A percentile compares a stretch with the other conserved stretches of the same genome.
These are phyloP conservation scores for Strigomonas galati DNA, from an alignment of 208 protist species.

Conservation along the genomic window DNA sequence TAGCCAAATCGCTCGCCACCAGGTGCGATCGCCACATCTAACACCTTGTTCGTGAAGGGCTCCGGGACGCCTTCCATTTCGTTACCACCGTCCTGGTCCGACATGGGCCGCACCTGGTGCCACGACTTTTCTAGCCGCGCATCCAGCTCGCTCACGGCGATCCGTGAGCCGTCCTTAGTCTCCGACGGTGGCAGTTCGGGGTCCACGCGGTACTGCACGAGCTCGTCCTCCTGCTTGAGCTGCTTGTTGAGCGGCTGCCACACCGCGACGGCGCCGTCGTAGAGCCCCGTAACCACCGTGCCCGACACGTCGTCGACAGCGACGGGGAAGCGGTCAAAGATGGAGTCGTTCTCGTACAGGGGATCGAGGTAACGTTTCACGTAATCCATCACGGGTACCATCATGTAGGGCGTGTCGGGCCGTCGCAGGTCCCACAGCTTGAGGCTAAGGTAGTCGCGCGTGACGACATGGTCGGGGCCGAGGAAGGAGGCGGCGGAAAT, in stretches of 20 bases:
- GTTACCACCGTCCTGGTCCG: conserved; percentile 7
- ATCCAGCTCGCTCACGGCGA: conserved; percentile 48
- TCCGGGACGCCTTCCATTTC: conserved; percentile 45
- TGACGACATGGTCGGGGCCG: conserved; percentile 74
- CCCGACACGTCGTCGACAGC: conserved; percentile 71
- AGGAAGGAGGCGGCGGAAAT: conserved; percentile 82
- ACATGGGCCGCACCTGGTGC: neutral
- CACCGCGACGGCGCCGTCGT: conserved; percentile 78
- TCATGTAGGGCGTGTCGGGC: conserved; percentile 44
- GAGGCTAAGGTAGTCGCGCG: conserved; percentile 81
- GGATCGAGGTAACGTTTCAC: conserved; percentile 61
- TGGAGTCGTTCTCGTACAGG: conserved; percentile 78
- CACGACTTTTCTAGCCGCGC: conserved; percentile 40
- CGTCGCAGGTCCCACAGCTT: conserved; percentile 86
- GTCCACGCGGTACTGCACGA: conserved; percentile 71
- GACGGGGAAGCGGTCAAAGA: conserved; percentile 85
- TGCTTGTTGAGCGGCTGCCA: conserved; percentile 72
- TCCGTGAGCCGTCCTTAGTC: conserved; percentile 19
- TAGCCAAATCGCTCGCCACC: conserved; percentile 80
- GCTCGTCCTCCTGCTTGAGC: conserved; percentile 21
- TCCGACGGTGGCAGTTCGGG: conserved; percentile 32
- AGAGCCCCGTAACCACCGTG: conserved; percentile 81
- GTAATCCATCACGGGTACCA: conserved; percentile 73
- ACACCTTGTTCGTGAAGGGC: conserved; percentile 74
- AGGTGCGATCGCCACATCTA: conserved; percentile 68